Conservation (phyloP, 2,329 filamentous ascomycete species). For the Dothistroma septosporum region DNA sequence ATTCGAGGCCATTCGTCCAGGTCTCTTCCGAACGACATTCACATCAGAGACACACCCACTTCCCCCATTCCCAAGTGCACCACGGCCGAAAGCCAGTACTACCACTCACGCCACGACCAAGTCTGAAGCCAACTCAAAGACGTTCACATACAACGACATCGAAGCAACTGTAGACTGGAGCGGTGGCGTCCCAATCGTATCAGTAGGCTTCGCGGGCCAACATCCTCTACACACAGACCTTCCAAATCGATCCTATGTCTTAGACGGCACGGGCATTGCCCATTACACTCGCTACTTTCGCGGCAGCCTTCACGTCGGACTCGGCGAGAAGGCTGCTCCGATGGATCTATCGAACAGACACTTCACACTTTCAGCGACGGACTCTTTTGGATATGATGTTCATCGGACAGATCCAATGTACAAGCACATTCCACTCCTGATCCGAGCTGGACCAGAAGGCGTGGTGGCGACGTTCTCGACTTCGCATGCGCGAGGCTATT, state of each 20-base stretch:
- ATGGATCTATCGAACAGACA: slow-evolving; percentile 66
- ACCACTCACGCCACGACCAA: slow-evolving; percentile 17
- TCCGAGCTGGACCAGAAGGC: slow-evolving; percentile 61
- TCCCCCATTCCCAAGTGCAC: slow-evolving; percentile 61
- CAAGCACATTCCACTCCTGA: slow-evolving; percentile 69
- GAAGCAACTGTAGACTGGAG: slow-evolving; percentile 58
- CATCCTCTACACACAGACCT: slow-evolving; percentile 60
- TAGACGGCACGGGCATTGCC: slow-evolving; percentile 58
- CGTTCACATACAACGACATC: slow-evolving; percentile 43
- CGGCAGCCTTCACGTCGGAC: slow-evolving; percentile 62
- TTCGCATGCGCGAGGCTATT: slow-evolving; percentile 59
- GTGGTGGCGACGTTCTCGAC: slow-evolving; percentile 67
- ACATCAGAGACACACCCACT: slow-evolving; percentile 58
- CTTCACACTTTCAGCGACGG: slow-evolving; percentile 64
- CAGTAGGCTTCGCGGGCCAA: slow-evolving; percentile 50
- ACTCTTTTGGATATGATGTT: slow-evolving; percentile 70
- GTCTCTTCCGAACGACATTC: slow-evolving; percentile 66
- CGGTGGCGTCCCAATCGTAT: slow-evolving; percentile 54
- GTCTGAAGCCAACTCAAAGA: slow-evolving; percentile 33
- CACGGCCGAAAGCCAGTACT: slow-evolving; percentile 36
- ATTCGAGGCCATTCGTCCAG: slow-evolving; percentile 59
- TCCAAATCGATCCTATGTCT: slow-evolving; percentile 60
- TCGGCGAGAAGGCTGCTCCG: slow-evolving; percentile 68
- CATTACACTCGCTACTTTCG: slow-evolving; percentile 63
- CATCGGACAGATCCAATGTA: slow-evolving; percentile 69